Evolutionary conservation across 352 stramenopile genomes (phyloP), one percentile per base, ranked within the genome.

Genomic region (Phytopythium kandeliae): DNA sequence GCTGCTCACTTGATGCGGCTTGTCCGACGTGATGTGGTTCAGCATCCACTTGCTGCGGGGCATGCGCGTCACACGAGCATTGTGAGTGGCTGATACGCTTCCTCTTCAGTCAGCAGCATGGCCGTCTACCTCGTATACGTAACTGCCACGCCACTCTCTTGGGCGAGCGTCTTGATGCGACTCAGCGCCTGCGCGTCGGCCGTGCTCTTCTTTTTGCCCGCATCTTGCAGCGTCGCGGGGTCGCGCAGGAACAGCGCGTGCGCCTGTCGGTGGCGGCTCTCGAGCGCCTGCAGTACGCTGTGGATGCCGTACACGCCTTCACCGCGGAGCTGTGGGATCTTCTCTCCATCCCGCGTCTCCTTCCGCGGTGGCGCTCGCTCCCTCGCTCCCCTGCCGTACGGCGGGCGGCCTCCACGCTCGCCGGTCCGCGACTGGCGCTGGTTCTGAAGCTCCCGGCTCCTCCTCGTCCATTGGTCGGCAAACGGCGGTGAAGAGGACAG

Each of bases 1-100:
- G 9, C 41, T 22, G 48, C 48, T 44, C 37, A 88, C 79, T 59
- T 92, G 82, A 54, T 92, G 82, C 13, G 82, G 82, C 40, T 90
- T 90, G 65, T 92, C 78, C 3, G 78, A 66, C 15, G 79, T 89
- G 34, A 89, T 83, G 38, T 89, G 75, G 49, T 92, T 92, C 15
- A 92, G 58, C 74, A 84, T 87, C 78, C 78, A 90, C 63, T 92
- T 92, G 66, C 74, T 90, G 15, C 7, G 58, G 31, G 6, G 64
- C 25, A 12, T 10, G 21, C 19, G 31, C 3, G 5, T 15, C 16
- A 2, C n/a, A 37, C 15, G 3, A 55, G 17, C 17, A 43, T 42
- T 38, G 3, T 34, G 15, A 41, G 33, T 30, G 22, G 54, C 15
- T 9, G 10, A 15, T 28, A 28, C n/a, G n/a, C n/a, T n/a, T n/a